Evolutionary conservation across 768 basidiomycete genomes (phyloP), one percentile per base, ranked within the genome.

Genomic region (Pulveroboletus sp.): DNA sequence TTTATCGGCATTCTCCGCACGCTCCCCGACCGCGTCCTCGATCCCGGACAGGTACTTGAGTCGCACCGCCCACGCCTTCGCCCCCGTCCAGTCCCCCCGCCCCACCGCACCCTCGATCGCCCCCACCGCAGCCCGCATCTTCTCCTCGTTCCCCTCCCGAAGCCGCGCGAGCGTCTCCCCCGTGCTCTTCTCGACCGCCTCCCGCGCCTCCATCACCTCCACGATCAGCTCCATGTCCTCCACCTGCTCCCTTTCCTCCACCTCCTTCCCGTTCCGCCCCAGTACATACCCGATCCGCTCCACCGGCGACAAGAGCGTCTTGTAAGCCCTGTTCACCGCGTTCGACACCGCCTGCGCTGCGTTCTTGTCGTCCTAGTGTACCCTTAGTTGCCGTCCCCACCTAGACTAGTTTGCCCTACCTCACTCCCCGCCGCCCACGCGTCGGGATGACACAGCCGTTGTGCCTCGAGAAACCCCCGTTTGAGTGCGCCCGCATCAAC

Each of bases 401-500:
- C 14, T 38, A 48, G 42, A 17, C 38, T 45, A 52, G 27, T 29
- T n/a, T 51, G 39, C 50, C 68, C 45, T 55, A 86, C 88, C 51
- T 77, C 67, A 48, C 82, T 81, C 60, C 79, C 76, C 26, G 81
- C 77, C 29, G 82, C 77, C 86, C 89, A 95, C 12, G 82, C 76
- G 64, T 97, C 93, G 0, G 93, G 93, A 71, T 97, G 93, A 44
- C 89, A 83, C 19, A 80, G 71, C 19, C 81, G 75, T 62, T 95
- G 93, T 4, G 86, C 80, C 39, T 77, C 71, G 29, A 86, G 72
- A 64, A 91, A 94, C 24, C 77, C 76, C 30, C 72, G 70, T 64
- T 82, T 85, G 50, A 96, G 69, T 17, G 76, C 70, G 1, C 68
- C 59, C 14, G 76, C 59, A 62, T 93, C 82, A 36, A 97, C 68